A percentile compares a stretch with the other conserved stretches of the same genome.
These are phyloP conservation scores for Elsinoe fawcettii DNA, from an alignment of 2,329 filamentous ascomycete genomes.

Conservation along the genomic window DNA sequence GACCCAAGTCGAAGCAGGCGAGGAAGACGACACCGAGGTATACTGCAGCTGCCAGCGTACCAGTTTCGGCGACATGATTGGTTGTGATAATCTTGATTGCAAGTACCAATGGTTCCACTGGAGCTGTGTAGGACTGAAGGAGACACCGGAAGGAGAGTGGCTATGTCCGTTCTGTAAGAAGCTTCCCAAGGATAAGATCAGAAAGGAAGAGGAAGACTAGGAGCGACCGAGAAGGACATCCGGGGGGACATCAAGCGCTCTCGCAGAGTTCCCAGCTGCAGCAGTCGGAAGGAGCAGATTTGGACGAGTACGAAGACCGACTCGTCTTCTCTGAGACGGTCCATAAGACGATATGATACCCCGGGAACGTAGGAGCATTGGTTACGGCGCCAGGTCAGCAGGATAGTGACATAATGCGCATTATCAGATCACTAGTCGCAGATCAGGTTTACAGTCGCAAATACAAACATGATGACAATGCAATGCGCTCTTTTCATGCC, in stretches of 20 bases:
- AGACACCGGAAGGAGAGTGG: slow-evolving; percentile 45
- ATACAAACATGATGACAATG: background rate
- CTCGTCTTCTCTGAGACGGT: background rate
- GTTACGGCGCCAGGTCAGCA: background rate
- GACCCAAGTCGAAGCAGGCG: slow-evolving; percentile 44
- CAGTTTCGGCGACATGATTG: slow-evolving; percentile 82
- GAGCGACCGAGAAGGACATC: background rate
- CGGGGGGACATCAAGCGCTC: background rate
- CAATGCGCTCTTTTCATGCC: background rate
- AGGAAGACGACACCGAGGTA: slow-evolving; percentile 65
- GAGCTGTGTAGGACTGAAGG: slow-evolving; percentile 48
- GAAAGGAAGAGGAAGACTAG: slow-evolving; percentile 26
- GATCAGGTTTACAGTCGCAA: background rate
- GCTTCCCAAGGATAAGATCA: slow-evolving; percentile 33
- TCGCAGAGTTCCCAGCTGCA: background rate
- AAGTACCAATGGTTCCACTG: slow-evolving; percentile 85
- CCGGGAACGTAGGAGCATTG: background rate
- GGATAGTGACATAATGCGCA: background rate
- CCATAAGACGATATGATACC: background rate
- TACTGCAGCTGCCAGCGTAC: slow-evolving; percentile 80
- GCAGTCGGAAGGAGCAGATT: background rate
- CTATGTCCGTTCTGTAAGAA: slow-evolving; percentile 37
- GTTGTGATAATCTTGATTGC: slow-evolving; percentile 76
- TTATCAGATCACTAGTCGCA: background rate
- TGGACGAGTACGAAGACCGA: background rate